These are phyloP conservation scores for Bifiguratus adelaidae DNA, from an alignment of 192 early-diverging fungal genomes.

Conservation along the genomic window DNA sequence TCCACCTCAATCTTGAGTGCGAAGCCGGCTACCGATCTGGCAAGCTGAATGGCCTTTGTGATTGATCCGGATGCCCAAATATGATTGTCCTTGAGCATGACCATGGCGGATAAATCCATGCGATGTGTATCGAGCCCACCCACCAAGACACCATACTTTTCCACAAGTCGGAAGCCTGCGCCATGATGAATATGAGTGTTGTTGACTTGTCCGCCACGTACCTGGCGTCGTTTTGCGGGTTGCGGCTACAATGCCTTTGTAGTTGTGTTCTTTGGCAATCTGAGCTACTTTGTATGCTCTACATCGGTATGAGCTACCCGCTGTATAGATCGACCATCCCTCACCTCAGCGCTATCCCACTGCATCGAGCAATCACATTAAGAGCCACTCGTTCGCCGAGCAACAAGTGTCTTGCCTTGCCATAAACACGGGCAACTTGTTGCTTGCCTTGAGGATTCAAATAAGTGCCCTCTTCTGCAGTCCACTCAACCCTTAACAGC, in stretches of 20 bases:
- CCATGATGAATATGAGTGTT: background rate
- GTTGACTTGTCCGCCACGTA: conserved; percentile 12
- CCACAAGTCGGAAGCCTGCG: conserved; percentile 86
- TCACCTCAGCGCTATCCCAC: conserved; percentile 80
- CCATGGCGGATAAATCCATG: conserved; percentile 93
- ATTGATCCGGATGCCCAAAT: conserved; percentile 92
- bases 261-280: conserved; percentile 60
- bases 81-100: conserved; percentile 99
- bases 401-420: conserved; percentile 72
- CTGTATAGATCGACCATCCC: no score
- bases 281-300: conserved; percentile 34
- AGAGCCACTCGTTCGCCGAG: conserved; percentile 91
- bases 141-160: conserved; percentile 96
- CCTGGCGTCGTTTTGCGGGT: conserved; percentile 97
- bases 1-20: conserved; percentile 96
- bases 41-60: conserved; percentile 75
- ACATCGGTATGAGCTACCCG: no score
- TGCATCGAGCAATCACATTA: conserved; percentile 89
- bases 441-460: conserved; percentile 54
- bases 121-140: conserved; percentile 97
- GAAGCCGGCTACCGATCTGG: conserved; percentile 78
- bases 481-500: conserved; percentile 71
- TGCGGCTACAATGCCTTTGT: conserved; percentile 82
- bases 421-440: conserved; percentile 71
- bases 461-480: conserved; percentile 63